phyloP scores from a whole-genome alignment of 352 stramenopile genomes.

The Phytopythium boreale region DNA sequence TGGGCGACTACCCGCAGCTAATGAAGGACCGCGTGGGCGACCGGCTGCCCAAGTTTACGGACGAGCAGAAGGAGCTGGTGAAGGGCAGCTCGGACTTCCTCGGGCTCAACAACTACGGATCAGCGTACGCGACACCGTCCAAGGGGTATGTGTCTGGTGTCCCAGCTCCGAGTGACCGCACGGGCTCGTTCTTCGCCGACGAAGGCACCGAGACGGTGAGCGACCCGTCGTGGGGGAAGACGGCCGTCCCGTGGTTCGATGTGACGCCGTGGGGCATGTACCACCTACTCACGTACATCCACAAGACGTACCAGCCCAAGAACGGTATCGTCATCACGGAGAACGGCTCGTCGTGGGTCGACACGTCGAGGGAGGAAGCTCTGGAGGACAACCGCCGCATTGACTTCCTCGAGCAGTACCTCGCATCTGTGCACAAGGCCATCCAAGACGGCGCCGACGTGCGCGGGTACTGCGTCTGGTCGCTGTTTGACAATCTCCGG shows the following conservation, averaged over 20 bases:
- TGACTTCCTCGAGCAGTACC: slow-evolving; percentile 78
- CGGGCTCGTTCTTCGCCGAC: slow-evolving; percentile 30
- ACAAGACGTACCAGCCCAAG: slow-evolving; percentile 68
- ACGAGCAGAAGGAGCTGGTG: slow-evolving; percentile 72
- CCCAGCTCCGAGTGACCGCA: slow-evolving; percentile 21
- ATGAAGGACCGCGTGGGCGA: slow-evolving; percentile 83
- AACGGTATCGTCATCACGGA: slow-evolving; percentile 88
- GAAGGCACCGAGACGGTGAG: slow-evolving; percentile 29
- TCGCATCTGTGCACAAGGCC: slow-evolving; percentile 54
- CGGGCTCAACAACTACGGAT: slow-evolving; percentile 93
- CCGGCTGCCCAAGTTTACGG: slow-evolving; percentile 87
- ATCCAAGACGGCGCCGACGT: slow-evolving; percentile 40
- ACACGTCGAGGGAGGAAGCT: slow-evolving; percentile 57
- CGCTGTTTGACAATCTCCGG: slow-evolving; percentile 91
- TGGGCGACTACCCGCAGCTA: slow-evolving; percentile 89
- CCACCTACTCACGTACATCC: slow-evolving; percentile 87
- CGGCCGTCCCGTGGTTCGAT: slow-evolving; percentile 72
- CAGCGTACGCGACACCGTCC: slow-evolving; percentile 33
- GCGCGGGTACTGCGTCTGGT: slow-evolving; percentile 87
- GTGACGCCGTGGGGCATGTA: slow-evolving; percentile 72
- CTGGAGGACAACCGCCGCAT: slow-evolving; percentile 65
- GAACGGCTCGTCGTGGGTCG: slow-evolving; percentile 76
- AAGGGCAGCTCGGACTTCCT: slow-evolving; percentile 90
- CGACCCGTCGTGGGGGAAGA: slow-evolving; percentile 47
- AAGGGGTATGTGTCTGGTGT: slow-evolving; percentile 25